These are phyloP conservation scores for Claviceps spartinae DNA, from an alignment of 2,329 filamentous ascomycete species.

Conservation along the genomic window DNA sequence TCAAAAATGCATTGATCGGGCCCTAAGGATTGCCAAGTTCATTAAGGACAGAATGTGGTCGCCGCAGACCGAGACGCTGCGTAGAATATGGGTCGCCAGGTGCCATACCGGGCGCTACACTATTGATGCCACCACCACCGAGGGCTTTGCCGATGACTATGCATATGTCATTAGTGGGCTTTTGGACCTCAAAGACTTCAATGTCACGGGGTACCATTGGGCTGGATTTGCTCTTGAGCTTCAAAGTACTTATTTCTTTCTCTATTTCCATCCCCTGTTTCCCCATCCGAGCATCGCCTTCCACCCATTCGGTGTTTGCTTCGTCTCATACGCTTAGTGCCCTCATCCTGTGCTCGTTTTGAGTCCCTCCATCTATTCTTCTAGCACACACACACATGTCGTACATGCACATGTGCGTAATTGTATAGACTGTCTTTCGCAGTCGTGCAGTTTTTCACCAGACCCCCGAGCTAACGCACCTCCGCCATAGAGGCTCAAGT, in stretches of 20 bases:
- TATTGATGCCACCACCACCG: slow-evolving; percentile 29
- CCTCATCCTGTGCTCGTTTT: background rate
- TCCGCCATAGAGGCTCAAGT: slow-evolving; percentile 50
- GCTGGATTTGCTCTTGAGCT: slow-evolving; percentile 70
- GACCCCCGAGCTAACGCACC: slow-evolving; percentile 4
- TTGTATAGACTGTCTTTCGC: no score
- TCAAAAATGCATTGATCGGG: slow-evolving; percentile 47
- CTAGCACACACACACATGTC: no score
- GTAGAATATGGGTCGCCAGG: slow-evolving; percentile 59
- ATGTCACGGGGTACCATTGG: slow-evolving; percentile 54
- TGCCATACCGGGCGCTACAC: slow-evolving; percentile 14
- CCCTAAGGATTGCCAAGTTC: slow-evolving; percentile 56
- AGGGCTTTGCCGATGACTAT: slow-evolving; percentile 87
- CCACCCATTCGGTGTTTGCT: no score
- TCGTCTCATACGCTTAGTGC: no score
- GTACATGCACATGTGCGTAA: no score
- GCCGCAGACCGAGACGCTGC: slow-evolving; percentile 42
- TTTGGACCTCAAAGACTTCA: slow-evolving; percentile 72
- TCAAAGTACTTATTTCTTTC: slow-evolving; percentile 41
- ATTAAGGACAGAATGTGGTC: slow-evolving; percentile 60
- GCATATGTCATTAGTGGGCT: slow-evolving; percentile 76
- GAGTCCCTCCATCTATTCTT: background rate
- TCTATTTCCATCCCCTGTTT: no score
- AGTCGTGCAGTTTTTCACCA: no score
- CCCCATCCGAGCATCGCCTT: no score